Evolutionary conservation across 2,329 filamentous ascomycete genomes (phyloP).

Genomic region (Hirsutella rhossiliensis): DNA sequence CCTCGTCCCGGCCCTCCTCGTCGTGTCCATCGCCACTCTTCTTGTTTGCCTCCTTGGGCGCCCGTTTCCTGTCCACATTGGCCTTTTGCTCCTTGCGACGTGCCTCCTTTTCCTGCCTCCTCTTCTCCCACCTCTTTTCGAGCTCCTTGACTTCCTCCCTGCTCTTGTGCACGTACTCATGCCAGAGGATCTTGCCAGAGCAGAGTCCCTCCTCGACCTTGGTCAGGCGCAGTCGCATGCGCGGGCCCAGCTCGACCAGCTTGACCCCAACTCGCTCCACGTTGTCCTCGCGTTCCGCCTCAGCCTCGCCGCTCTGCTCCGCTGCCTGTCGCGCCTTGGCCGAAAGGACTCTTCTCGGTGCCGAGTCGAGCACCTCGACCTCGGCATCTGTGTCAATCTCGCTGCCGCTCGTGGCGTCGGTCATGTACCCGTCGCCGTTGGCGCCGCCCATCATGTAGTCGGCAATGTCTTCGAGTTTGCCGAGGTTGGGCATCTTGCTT

Average conservation of each 20-base stretch:
- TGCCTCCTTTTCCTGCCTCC: constrained; percentile 68
- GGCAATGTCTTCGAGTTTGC: constrained; percentile 82
- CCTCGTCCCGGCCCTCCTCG: constrained; percentile 25
- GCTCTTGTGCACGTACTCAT: constrained; percentile 84
- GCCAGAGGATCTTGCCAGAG: constrained; percentile 89
- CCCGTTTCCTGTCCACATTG: constrained; percentile 79
- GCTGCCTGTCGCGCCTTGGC: constrained; percentile 33
- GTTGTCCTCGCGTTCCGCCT: constrained; percentile 36
- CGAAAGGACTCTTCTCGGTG: constrained; percentile 50
- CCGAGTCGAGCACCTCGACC: constrained; percentile 66
- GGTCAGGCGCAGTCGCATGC: constrained; percentile 77
- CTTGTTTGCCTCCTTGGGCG: constrained; percentile 27
- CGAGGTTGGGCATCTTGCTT: constrained; percentile 69
- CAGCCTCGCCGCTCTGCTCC: constrained; percentile 25
- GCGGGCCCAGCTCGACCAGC: constrained; percentile 80
- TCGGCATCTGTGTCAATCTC: constrained; percentile 92
- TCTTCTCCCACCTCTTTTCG: constrained; percentile 72
- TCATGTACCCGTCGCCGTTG: constrained; percentile 67
- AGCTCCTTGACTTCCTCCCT: constrained; percentile 64
- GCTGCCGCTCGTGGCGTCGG: constrained; percentile 73
- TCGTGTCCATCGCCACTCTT: constrained; percentile 22
- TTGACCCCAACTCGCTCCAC: constrained; percentile 85
- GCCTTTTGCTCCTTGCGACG: constrained; percentile 74
- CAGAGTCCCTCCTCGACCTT: constrained; percentile 96
- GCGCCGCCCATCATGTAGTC: constrained; percentile 87